These are phyloP conservation scores for Xylaria venustula DNA, from an alignment of 495 filamentous ascomycete genomes.

Conservation along the genomic window DNA sequence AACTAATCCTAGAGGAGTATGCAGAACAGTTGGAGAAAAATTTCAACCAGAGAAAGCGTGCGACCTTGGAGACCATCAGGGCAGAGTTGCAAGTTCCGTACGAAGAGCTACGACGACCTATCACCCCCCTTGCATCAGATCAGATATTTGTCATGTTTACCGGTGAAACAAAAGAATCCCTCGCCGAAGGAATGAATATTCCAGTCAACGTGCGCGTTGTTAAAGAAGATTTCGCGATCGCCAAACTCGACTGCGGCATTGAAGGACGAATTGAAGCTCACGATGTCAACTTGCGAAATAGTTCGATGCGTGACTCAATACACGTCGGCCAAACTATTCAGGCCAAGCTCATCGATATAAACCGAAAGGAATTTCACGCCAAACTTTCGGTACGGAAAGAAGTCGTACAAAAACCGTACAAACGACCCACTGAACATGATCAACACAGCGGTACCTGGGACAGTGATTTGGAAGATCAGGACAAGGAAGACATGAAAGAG, in stretches of 20 bases:
- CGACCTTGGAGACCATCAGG: conserved; percentile 93
- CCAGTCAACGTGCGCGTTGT: conserved; percentile 84
- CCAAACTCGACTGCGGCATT: conserved; percentile 88
- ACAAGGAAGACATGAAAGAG: conserved; percentile 72
- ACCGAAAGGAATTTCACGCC: conserved; percentile 75
- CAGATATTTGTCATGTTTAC: conserved; percentile 97
- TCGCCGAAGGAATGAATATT: conserved; percentile 86
- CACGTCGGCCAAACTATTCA: conserved; percentile 76
- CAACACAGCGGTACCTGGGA: conserved; percentile 75
- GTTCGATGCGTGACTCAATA: conserved; percentile 57
- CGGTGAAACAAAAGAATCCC: conserved; percentile 81
- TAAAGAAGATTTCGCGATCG: conserved; percentile 88
- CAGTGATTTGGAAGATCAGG: conserved; percentile 69
- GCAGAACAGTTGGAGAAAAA: conserved; percentile 92
- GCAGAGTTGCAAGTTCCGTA: conserved; percentile 90
- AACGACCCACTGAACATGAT: conserved; percentile 63
- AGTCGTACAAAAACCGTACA: conserved; percentile 66
- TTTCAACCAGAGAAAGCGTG: conserved; percentile 90
- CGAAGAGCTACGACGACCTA: conserved; percentile 86
- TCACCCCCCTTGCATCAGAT: conserved; percentile 65
- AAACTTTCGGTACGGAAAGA: conserved; percentile 83
- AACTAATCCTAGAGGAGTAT: conserved; percentile 93
- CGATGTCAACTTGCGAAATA: conserved; percentile 62
- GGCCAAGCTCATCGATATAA: conserved; percentile 81
- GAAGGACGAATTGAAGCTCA: conserved; percentile 78